A percentile compares a stretch with the other conserved stretches of the same genome.
Conservation (phyloP, 2,329 filamentous ascomycete genomes). For the Nemania serpens region DNA sequence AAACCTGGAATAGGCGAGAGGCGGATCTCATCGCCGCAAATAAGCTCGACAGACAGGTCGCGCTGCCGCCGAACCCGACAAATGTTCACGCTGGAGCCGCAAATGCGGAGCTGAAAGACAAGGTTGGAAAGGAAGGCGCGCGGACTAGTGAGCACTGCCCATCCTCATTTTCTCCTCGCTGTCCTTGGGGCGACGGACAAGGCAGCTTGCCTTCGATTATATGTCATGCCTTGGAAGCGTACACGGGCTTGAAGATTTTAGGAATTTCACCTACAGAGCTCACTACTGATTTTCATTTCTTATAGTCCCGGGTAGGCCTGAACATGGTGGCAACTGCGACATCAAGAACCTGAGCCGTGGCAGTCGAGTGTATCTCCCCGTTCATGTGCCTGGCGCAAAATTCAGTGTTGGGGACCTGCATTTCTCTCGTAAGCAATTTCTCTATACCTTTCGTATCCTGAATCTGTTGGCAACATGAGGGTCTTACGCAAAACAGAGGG, state of each 20-base stretch:
- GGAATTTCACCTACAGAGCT: too few relatives aligned
- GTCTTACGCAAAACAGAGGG: conserved; percentile 57
- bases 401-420: conserved; percentile 90
- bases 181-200: background rate
- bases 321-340: conserved; percentile 90
- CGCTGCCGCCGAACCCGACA: conserved; percentile 72
- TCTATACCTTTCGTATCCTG: background rate
- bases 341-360: conserved; percentile 85
- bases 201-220: background rate
- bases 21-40: conserved; percentile 74
- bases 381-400: conserved; percentile 85
- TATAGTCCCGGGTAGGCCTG: conserved; percentile 75
- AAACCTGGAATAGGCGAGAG: conserved; percentile 84
- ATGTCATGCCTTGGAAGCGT: background rate
- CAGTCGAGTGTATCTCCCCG: conserved; percentile 82
- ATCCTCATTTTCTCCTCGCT: background rate
- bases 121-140: conserved; percentile 77
- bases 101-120: conserved; percentile 60
- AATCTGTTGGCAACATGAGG: background rate
- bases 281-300: background rate
- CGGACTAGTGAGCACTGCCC: conserved; percentile 55
- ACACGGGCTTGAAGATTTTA: background rate
- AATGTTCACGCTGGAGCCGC: conserved; percentile 76
- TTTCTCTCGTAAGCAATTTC: conserved; percentile 63
- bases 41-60: conserved; percentile 71